phyloP scores from a whole-genome alignment of 345 rosid species.

The Lumnitzera racemosa region DNA sequence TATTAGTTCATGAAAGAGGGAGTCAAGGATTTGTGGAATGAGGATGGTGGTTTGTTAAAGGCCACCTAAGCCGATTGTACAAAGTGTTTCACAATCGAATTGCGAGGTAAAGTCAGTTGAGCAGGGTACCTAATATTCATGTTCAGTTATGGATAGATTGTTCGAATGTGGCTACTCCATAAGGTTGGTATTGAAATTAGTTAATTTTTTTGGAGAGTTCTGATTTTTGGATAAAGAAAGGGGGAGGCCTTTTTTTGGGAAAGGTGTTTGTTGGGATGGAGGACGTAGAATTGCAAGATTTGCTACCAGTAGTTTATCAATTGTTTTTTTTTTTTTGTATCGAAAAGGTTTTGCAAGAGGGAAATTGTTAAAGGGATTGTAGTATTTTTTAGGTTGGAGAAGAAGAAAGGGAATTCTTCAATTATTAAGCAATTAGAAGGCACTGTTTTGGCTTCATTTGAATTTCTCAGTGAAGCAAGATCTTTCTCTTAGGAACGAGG shows the following conservation, averaged over 20 bases:
- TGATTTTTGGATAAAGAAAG: conserved; percentile 43
- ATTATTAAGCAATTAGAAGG: conserved; percentile 71
- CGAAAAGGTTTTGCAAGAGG: conserved; percentile 66
- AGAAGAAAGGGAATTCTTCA: conserved; percentile 31
- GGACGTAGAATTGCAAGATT: conserved; percentile 56
- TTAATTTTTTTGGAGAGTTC: conserved; percentile 48
- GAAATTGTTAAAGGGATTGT: conserved; percentile 67
- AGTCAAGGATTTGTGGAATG: too few species aligned
- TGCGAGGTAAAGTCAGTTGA: not conserved
- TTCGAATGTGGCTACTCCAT: conserved; percentile 51
- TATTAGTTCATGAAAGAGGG: too few species aligned
- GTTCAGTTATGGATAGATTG: conserved; percentile 32
- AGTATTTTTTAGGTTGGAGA: conserved; percentile 51
- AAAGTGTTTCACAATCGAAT: too few species aligned
- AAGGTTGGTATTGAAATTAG: conserved; percentile 48
- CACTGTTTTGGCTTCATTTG: conserved; percentile 69
- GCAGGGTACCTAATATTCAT: conserved; percentile 30
- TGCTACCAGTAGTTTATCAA: conserved; percentile 70
- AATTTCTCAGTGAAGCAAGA: conserved; percentile 93
- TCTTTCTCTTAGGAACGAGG: conserved; percentile 68
- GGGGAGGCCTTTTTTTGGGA: conserved; percentile 48
- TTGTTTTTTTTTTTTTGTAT: conserved; percentile 69
- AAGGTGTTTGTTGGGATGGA: conserved; percentile 56
- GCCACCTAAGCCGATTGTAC: too few species aligned
- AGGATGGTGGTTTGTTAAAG: too few species aligned